Evolutionary conservation across 176 grass and related monocot species (phyloP).

Genomic region (Cenchrus americanus): DNA sequence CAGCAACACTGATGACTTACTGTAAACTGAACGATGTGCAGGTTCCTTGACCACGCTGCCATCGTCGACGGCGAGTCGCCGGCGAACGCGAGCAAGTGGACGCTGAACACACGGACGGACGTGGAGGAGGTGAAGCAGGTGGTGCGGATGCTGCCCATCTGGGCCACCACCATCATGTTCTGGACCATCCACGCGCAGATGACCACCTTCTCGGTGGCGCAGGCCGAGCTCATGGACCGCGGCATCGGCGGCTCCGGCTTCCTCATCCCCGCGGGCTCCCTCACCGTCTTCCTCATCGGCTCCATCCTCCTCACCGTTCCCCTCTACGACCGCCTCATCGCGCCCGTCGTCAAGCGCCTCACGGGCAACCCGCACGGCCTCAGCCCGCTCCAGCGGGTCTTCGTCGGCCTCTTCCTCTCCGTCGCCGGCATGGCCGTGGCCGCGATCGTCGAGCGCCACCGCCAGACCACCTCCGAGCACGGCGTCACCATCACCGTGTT

Average conservation of each 20-base stretch:
- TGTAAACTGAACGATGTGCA: background rate
- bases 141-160: conserved; percentile 74
- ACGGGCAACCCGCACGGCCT: conserved; percentile 79
- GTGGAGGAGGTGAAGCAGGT: conserved; percentile 89
- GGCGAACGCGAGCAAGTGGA: conserved; percentile 45
- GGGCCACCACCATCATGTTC: conserved; percentile 85
- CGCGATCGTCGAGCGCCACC: conserved; percentile 65
- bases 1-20: background rate
- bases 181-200: conserved; percentile 97
- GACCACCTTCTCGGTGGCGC: conserved; percentile 89
- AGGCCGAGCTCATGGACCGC: conserved; percentile 79
- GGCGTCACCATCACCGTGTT: conserved; percentile 62
- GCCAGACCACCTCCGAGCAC: conserved; percentile 18
- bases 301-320: conserved; percentile 93
- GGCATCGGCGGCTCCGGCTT: conserved; percentile 58
- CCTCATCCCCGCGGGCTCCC: conserved; percentile 81
- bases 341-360: conserved; percentile 50
- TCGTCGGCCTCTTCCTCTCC: conserved; percentile 73
- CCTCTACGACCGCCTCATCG: conserved; percentile 75
- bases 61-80: conserved; percentile 26
- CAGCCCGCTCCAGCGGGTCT: conserved; percentile 79
- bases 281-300: conserved; percentile 94
- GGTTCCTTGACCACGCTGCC: conserved; percentile 73
- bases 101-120: conserved; percentile 58
- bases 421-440: conserved; percentile 72